A percentile compares a stretch with the other conserved stretches of the same genome.
phyloP scores from a whole-genome alignment of 1,284 basidiomycete genomes.

The Leccinum pallidistipes region DNA sequence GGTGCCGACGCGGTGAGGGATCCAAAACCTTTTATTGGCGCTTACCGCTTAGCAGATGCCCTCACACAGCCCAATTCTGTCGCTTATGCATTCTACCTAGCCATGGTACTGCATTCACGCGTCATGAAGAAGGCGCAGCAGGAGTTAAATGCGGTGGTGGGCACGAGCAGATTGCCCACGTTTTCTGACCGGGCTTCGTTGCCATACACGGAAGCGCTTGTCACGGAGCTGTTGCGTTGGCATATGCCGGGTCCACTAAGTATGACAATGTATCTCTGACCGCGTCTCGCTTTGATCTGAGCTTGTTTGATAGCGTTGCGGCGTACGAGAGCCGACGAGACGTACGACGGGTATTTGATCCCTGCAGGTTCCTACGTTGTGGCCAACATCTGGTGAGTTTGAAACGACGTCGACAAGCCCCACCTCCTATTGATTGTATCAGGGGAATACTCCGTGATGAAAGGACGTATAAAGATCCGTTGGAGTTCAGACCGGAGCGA shows the following conservation, averaged over 20 bases:
- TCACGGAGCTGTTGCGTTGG: constrained; percentile 61
- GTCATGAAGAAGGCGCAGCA: constrained; percentile 48
- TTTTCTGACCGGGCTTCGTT: constrained; percentile 29
- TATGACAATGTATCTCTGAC: constrained; percentile 33
- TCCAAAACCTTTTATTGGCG: neutral
- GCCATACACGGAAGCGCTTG: constrained; percentile 30
- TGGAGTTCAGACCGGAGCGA: constrained; percentile 24
- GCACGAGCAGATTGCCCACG: constrained; percentile 38
- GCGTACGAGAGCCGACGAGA: constrained; percentile 46
- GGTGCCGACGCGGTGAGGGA: constrained; percentile 19
- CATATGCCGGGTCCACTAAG: constrained; percentile 46
- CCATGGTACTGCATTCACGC: constrained; percentile 25
- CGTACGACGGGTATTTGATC: constrained; percentile 25
- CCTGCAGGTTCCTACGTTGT: constrained; percentile 19
- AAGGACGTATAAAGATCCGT: constrained; percentile 12
- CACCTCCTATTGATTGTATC: neutral
- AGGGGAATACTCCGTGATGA: constrained; percentile 22
- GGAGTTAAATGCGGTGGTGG: constrained; percentile 58
- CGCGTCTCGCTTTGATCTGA: neutral
- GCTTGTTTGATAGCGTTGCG: constrained; percentile 38
- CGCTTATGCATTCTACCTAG: constrained; percentile 18
- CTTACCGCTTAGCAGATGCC: neutral
- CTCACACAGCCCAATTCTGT: constrained; percentile 11
- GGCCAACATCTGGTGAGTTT: constrained; percentile 24
- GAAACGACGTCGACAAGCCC: too few relatives aligned